A percentile compares a stretch with the other conserved stretches of the same genome.
Evolutionary conservation across 2,329 filamentous ascomycete species (phyloP).

Genomic region (Colletotrichum lupini): DNA sequence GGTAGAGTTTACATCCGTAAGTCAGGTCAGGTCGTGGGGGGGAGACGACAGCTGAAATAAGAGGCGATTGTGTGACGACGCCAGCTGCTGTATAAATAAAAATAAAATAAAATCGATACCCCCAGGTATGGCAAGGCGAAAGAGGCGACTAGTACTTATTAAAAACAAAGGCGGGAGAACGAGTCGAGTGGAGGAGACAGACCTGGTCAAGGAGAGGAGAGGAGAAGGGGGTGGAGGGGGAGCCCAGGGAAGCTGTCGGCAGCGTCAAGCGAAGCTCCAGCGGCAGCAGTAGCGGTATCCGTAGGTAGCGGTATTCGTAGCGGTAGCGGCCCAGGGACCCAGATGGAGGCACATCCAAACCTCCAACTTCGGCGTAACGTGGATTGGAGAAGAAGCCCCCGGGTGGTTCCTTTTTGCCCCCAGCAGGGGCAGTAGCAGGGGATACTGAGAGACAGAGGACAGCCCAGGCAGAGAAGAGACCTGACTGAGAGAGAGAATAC

Average conservation of each 20-base stretch:
- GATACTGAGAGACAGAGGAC: neutral
- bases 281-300: neutral
- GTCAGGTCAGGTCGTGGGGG: constrained; percentile 7
- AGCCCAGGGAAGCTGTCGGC: constrained; percentile 17
- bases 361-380: neutral
- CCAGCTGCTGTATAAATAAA: constrained; percentile 5
- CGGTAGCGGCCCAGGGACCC: neutral
- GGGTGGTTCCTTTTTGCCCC: neutral
- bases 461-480: neutral
- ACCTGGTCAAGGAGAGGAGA: constrained; percentile 30
- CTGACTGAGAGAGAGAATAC: neutral
- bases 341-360: neutral
- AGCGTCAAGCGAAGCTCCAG: constrained; percentile 20
- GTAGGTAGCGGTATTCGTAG: neutral
- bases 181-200: constrained; percentile 3
- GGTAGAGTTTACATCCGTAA: neutral
- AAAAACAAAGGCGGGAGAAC: neutral
- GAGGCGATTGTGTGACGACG: constrained; percentile 31
- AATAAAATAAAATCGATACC: neutral
- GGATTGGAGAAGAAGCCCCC: neutral
- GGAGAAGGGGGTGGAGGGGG: constrained; percentile 4
- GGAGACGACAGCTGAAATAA: constrained; percentile 33
- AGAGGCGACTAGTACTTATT: constrained; percentile 22
- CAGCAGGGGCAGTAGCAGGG: neutral
- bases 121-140: constrained; percentile 1